Base-by-base conservation (phyloP, 352 stramenopile species). In the Saprolegnia diclina region DNA sequence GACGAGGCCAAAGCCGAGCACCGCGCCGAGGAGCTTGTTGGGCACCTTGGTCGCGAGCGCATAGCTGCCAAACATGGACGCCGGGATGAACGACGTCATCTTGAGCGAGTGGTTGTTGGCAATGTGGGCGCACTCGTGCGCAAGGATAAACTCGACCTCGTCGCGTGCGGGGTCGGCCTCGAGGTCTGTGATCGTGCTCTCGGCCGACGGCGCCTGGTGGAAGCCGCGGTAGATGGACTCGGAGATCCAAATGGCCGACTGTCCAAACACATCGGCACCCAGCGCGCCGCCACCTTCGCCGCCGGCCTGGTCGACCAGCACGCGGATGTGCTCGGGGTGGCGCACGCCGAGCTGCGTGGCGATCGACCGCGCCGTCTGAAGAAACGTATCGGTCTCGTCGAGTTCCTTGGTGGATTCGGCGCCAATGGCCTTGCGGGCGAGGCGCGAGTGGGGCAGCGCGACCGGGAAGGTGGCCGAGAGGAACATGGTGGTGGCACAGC, bases 111-210 rank as follows among this genome's bases (percentile, higher is more conserved):
- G 83, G 73, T 92, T 94, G 57, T 86, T 85, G 44, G 84, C 84
- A 44, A 94, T 90, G 69, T 94, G 84, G 5, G 85, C 78, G 69
- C 82, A 88, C 63, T 94, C 86, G 57, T 92, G 86, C 6, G 86
- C 86, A 5, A 94, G 71, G 16, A 92, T 83, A 63, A 94, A 94
- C 67, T 94, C 78, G 54, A 91, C 84, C 71, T 94, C 86, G 56
- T 92, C 81, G 26, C 76, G 77, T 56, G 76, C 77, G 19, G 86
- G 83, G 50, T 89, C 83, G 65, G 64, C 72, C 0, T 81, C 75
- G 66, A 85, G 85, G 55, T 79, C 73, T 19, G 73, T 64, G 35
- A 81, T 77, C 50, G 84, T 44, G 19, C 45, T 45, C 21, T 19
- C 42, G n/a, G 16, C 19, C 45, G 81, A 79, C 0, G 62, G 37